Percentiles rank a stretch among this genome's conserved stretches.
Evolutionary conservation across 352 stramenopile genomes (phyloP).

Genomic region (Phytophthora citricola): DNA sequence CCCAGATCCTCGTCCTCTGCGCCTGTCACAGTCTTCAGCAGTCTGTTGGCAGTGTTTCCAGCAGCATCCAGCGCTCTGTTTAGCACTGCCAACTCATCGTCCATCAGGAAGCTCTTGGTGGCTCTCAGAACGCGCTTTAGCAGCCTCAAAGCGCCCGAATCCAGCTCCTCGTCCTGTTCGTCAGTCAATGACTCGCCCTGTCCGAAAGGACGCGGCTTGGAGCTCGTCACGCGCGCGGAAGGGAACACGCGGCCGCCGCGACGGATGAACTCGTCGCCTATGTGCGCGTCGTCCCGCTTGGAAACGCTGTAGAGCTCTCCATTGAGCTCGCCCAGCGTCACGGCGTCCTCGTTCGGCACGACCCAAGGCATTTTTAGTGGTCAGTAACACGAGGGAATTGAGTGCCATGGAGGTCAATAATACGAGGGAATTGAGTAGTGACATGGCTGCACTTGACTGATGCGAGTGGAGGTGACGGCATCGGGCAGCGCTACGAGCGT

Average conservation of each 20-base stretch:
- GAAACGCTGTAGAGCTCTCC: slow-evolving; percentile 80
- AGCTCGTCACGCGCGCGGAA: slow-evolving; percentile 54
- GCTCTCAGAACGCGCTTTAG: slow-evolving; percentile 38
- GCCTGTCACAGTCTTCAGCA: slow-evolving; percentile 39
- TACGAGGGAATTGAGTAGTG: slow-evolving; percentile 4
- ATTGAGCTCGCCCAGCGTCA: slow-evolving; percentile 80
- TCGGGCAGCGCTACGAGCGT: slow-evolving; percentile 33
- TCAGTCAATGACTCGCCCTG: slow-evolving; percentile 66
- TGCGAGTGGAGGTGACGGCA: slow-evolving; percentile 33
- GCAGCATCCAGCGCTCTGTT: slow-evolving; percentile 38
- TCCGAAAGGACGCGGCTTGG: slow-evolving; percentile 65
- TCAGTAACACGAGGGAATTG: too few relatives aligned
- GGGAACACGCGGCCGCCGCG: slow-evolving; percentile 64
- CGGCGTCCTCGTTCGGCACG: slow-evolving; percentile 63
- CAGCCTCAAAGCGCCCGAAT: slow-evolving; percentile 51
- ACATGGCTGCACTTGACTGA: slow-evolving; percentile 23
- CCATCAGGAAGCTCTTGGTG: slow-evolving; percentile 54
- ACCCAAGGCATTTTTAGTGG: slow-evolving; percentile 59
- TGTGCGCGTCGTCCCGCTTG: slow-evolving; percentile 55
- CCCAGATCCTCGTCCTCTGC: slow-evolving; percentile 37
- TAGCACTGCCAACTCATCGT: slow-evolving; percentile 69
- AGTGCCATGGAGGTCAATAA: slow-evolving; percentile 9
- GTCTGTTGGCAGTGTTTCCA: slow-evolving; percentile 12
- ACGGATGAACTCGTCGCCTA: slow-evolving; percentile 73
- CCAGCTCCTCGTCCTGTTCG: slow-evolving; percentile 49